These are phyloP conservation scores for Coemansia sp. DNA, from an alignment of 192 early-diverging fungal genomes.

Conservation along the genomic window DNA sequence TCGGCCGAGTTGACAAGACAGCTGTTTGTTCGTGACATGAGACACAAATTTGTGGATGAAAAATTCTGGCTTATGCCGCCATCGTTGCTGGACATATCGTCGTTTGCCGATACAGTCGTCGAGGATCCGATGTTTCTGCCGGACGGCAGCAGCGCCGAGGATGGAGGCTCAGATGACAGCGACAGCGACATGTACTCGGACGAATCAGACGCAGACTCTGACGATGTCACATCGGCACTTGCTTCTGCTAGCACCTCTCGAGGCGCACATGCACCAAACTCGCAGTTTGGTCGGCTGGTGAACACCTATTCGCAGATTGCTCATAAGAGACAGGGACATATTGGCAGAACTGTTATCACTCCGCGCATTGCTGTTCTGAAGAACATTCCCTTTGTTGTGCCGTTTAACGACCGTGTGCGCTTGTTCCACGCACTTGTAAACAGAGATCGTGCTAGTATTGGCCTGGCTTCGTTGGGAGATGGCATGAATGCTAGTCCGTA, in stretches of 20 bases:
- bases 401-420: slow-evolving; percentile 84
- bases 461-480: slow-evolving; percentile 3
- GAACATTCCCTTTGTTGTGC: slow-evolving; percentile 89
- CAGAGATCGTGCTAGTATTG: slow-evolving; percentile 59
- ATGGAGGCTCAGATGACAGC: not conserved
- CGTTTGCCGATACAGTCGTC: slow-evolving; percentile 47
- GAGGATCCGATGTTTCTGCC: slow-evolving; percentile 49
- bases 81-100: slow-evolving; percentile 42
- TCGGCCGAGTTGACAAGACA: slow-evolving; percentile 72
- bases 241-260: slow-evolving; percentile 10
- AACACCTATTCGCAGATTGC: slow-evolving; percentile 49
- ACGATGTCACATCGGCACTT: not conserved
- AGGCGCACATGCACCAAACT: slow-evolving; percentile 21
- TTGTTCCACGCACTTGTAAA: slow-evolving; percentile 80
- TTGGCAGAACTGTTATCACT: slow-evolving; percentile 24
- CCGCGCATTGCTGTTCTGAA: slow-evolving; percentile 64
- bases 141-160: slow-evolving; percentile 9
- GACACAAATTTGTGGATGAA: slow-evolving; percentile 44
- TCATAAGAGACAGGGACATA: slow-evolving; percentile 17
- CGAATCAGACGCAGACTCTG: slow-evolving; percentile 24
- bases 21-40: slow-evolving; percentile 55
- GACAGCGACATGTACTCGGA: slow-evolving; percentile 9
- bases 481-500: not conserved
- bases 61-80: slow-evolving; percentile 49
- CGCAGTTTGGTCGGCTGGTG: slow-evolving; percentile 57